A percentile compares a stretch with the other conserved stretches of the same genome.
Evolutionary conservation across 345 rosid species (phyloP).

Genomic region (Ceriops tagal): DNA sequence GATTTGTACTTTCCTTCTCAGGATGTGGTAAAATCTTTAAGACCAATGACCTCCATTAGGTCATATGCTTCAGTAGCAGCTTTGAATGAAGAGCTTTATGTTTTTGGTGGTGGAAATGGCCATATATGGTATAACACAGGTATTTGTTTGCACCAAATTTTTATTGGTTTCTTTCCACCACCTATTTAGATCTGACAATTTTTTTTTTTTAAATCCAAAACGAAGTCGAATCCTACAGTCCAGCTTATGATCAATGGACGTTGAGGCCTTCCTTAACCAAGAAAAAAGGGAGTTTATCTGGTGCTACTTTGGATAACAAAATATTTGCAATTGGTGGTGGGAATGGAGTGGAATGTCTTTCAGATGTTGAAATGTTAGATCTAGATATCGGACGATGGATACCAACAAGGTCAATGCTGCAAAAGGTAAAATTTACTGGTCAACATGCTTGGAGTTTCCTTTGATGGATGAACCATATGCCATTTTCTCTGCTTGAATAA

Average conservation of each 20-base stretch:
- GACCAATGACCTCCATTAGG: constrained; percentile 21
- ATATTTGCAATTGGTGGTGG: constrained; percentile 34
- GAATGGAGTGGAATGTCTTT: constrained; percentile 22
- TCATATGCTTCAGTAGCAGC: constrained; percentile 23
- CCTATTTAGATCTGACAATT: not conserved
- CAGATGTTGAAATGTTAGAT: constrained; percentile 33
- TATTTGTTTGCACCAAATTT: constrained; percentile 11
- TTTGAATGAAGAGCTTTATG: constrained; percentile 18
- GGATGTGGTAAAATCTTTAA: constrained; percentile 18
- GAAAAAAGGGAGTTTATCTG: constrained; percentile 25
- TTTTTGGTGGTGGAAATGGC: constrained; percentile 31
- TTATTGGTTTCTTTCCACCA: not conserved
- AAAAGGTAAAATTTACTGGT: constrained; percentile 16
- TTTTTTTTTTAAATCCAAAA: not conserved
- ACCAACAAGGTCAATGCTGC: constrained; percentile 25
- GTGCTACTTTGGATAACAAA: constrained; percentile 22
- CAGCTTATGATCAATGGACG: constrained; percentile 22
- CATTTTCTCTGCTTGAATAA: too few relatives aligned
- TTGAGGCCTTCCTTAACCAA: constrained; percentile 16
- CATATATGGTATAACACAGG: constrained; percentile 28
- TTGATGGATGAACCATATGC: too few relatives aligned
- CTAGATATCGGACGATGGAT: constrained; percentile 30
- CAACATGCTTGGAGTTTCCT: too few relatives aligned
- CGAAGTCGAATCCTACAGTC: constrained; percentile 30
- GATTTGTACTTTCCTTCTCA: constrained; percentile 24